Evolutionary conservation across 768 basidiomycete genomes (phyloP), one percentile per base, ranked within the genome.

Genomic region (Gymnopilus dilepis): DNA sequence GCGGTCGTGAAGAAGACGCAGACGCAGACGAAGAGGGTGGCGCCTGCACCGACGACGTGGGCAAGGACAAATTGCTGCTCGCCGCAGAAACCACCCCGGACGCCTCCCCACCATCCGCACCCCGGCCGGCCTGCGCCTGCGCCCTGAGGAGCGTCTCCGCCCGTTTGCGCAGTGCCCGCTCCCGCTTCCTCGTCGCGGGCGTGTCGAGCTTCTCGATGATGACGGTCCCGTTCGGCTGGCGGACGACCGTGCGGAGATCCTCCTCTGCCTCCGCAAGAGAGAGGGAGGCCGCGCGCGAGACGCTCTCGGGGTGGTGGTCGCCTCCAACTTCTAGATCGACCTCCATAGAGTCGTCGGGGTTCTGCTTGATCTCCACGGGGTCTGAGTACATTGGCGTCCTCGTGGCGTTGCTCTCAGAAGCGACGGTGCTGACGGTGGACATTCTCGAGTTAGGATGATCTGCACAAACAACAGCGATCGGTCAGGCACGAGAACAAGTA

Each of bases 181-280:
- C 80, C 52, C 83, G n/a, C n/a, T n/a, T 80, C 4, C 90, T 84
- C 40, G 84, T 87, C 3, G 82, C 82, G 34, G 90, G 90, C 5
- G 91, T 88, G 67, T 91, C 91, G 22, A 92, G 77, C 61, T 86
- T 84, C 68, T 92, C 90, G 58, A 92, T 83, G 57, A 90, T 82
- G 48, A 88, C 65, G 6, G 66, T 68, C 12, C 71, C 71, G 53
- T 72, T 70, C 2, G 71, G 69, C 43, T 69, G 69, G 3, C 64
- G 69, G 8, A 72, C 61, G 1, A 72, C 69, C 28, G 9, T 37
- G 2, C 64, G 71, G 15, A 40, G 62, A 59, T 67, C 63, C 47
- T 67, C 55, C 24, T 65, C 67, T 4, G 24, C 60, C 21, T 50
- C 42, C 31, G 53, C 17, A 5, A n/a, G n/a, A n/a, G n/a, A n/a